Percentiles rank a stretch among this genome's conserved stretches.
These are phyloP conservation scores for Cenchrus purpureus DNA, from an alignment of 176 grass and related monocot species.

Conservation along the genomic window DNA sequence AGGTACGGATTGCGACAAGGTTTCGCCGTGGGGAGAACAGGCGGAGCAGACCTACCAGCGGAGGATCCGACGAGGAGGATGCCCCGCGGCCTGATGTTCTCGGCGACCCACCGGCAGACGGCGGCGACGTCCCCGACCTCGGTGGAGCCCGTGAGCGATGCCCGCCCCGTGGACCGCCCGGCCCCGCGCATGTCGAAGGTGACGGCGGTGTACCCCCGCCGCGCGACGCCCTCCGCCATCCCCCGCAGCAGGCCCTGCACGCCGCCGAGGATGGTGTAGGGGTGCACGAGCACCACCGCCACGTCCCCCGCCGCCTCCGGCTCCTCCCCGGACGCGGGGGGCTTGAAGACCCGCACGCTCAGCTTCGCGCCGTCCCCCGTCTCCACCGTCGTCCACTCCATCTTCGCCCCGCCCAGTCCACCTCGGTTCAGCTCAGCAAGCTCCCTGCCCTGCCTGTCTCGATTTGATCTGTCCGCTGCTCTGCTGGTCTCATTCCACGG, in stretches of 20 bases:
- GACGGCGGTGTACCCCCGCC: slow-evolving; percentile 59
- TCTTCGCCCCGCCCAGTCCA: slow-evolving; percentile 26
- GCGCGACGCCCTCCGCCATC: slow-evolving; percentile 80
- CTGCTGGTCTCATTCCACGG: not conserved
- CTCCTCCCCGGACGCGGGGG: slow-evolving; percentile 37
- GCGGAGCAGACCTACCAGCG: slow-evolving; percentile 50
- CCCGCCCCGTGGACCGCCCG: slow-evolving; percentile 75
- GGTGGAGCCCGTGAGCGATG: slow-evolving; percentile 74
- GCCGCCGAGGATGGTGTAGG: slow-evolving; percentile 87
- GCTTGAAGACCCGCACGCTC: slow-evolving; percentile 76
- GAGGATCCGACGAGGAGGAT: slow-evolving; percentile 85
- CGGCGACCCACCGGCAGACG: slow-evolving; percentile 83
- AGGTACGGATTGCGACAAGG: not conserved
- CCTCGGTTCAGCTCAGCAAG: slow-evolving; percentile 18
- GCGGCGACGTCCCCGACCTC: slow-evolving; percentile 81
- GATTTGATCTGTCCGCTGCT: slow-evolving; percentile 42
- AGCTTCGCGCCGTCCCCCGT: slow-evolving; percentile 81
- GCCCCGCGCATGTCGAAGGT: slow-evolving; percentile 99
- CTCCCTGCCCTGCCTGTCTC: not conserved
- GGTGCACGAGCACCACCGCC: slow-evolving; percentile 83
- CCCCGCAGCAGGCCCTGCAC: slow-evolving; percentile 91
- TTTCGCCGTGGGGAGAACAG: not conserved
- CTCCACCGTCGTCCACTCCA: slow-evolving; percentile 81
- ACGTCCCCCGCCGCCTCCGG: slow-evolving; percentile 47
- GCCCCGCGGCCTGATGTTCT: slow-evolving; percentile 58